Evolutionary conservation across 371 early-diverging fungal species (phyloP), one percentile per base, ranked within the genome.

Genomic region (Mortierella sp.): DNA sequence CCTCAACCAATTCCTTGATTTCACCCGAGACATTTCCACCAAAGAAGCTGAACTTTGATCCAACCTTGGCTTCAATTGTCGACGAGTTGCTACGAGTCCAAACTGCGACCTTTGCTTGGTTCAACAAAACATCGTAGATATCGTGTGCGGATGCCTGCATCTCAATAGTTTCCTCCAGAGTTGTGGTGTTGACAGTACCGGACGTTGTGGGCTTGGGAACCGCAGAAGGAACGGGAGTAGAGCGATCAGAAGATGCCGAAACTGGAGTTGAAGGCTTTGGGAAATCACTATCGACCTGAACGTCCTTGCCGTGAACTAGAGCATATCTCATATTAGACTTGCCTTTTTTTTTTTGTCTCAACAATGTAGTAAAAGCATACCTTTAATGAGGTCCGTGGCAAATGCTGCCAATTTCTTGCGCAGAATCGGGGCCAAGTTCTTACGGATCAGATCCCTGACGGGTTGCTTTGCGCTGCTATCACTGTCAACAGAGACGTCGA

Each of bases 131-230:
- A 53, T 91, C 90, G 77, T 90, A 97, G 15, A 98, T 67, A 64
- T 97, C 96, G 22, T 87, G 85, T 0, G 95, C 94, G n/a, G 95
- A 91, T 40, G 96, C 93, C 74, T 93, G 91, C 80, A 98, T 94
- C 76, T 97, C 97, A 29, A 93, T 77, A 19, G 86, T 85, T 59
- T 95, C 93, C n/a, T 83, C 87, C 40, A 96, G 78, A 0, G 92
- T 92, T 13, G 91, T 92, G 15, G 93, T 89, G 40, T 90, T 90
- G 47, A 94, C 88, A 13, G 83, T 79, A 26, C 67, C 31, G 13
- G 72, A 19, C 0, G 71, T 54, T 8, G 34, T 61, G 34, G 82
- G 2, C 31, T 53, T 54, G 23, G 71, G n/a, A n/a, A n/a, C 61
- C 28, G 73, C 64, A 29, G 73, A 73, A 53, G 84, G 65, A 26